A percentile compares a stretch with the other conserved stretches of the same genome.
Conservation (phyloP, 805 yeast species). For the Pichia eremophila region DNA sequence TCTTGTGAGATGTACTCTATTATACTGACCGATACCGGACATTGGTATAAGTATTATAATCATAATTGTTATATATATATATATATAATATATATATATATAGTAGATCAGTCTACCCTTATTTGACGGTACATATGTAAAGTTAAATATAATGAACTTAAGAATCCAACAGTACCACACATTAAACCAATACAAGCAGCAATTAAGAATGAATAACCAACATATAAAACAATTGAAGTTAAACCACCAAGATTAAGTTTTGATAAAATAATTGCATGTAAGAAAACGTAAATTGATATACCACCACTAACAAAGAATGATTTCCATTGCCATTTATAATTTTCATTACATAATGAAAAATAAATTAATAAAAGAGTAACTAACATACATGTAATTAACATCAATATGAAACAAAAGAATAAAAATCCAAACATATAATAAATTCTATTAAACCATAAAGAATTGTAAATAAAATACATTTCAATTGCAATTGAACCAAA, state of each 20-base stretch:
- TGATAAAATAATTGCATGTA: constrained; percentile 72
- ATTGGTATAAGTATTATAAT: too few species aligned
- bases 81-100: too few species aligned
- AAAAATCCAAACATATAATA: constrained; percentile 97
- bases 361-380: constrained; percentile 76
- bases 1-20: too few species aligned
- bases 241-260: constrained; percentile 64
- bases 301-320: constrained; percentile 83
- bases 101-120: too few species aligned
- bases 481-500: constrained; percentile 93
- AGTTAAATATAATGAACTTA: constrained; percentile 64
- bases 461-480: constrained; percentile 82
- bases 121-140: constrained; percentile 74
- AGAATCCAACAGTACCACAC: constrained; percentile 83
- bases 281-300: constrained; percentile 71
- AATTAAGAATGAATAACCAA: constrained; percentile 73
- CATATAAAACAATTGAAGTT: constrained; percentile 66
- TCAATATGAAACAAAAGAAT: constrained; percentile 76
- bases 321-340: constrained; percentile 98
- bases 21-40: too few species aligned
- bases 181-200: constrained; percentile 65
- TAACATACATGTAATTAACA: constrained; percentile 71
- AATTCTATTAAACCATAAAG: constrained; percentile 88
- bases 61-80: too few species aligned
- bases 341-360: constrained; percentile 79